Evolutionary conservation across 306 rosid species (phyloP).

Genomic region (Oxytropis ochrocephala): DNA sequence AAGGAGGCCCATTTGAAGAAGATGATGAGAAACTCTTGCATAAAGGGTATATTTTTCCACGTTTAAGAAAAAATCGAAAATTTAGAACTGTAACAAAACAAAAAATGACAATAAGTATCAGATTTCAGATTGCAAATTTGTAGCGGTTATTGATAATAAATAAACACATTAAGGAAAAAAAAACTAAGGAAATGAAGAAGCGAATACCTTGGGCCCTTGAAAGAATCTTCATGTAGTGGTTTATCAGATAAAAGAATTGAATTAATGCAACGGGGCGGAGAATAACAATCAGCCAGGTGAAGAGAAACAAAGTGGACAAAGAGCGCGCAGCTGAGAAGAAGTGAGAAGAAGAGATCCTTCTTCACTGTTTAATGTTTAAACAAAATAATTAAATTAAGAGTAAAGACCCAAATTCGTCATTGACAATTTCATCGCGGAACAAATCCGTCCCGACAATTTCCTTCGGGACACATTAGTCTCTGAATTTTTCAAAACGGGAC

Average conservation of each 20-base stretch:
- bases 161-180: neutral
- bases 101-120: neutral
- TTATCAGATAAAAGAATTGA: neutral
- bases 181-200: neutral
- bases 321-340: neutral
- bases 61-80: slow-evolving; percentile 28
- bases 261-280: neutral
- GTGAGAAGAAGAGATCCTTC: neutral
- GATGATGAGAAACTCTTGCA: slow-evolving; percentile 29
- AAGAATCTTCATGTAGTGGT: slow-evolving; percentile 40
- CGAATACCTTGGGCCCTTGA: slow-evolving; percentile 42
- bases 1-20: slow-evolving; percentile 39
- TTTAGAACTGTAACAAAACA: slow-evolving; percentile 36
- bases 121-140: slow-evolving; percentile 7
- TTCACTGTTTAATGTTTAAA: too few species aligned
- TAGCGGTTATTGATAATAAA: neutral
- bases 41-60: slow-evolving; percentile 20
- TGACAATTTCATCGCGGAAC: too few species aligned
- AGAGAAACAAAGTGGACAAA: neutral
- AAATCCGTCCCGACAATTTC: too few species aligned
- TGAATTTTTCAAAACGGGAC: too few species aligned
- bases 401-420: too few species aligned
- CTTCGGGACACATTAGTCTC: too few species aligned
- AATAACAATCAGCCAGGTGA: neutral
- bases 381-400: too few species aligned